Evolutionary conservation across 768 basidiomycete species (phyloP).

Genomic region (Inosperma sp.): DNA sequence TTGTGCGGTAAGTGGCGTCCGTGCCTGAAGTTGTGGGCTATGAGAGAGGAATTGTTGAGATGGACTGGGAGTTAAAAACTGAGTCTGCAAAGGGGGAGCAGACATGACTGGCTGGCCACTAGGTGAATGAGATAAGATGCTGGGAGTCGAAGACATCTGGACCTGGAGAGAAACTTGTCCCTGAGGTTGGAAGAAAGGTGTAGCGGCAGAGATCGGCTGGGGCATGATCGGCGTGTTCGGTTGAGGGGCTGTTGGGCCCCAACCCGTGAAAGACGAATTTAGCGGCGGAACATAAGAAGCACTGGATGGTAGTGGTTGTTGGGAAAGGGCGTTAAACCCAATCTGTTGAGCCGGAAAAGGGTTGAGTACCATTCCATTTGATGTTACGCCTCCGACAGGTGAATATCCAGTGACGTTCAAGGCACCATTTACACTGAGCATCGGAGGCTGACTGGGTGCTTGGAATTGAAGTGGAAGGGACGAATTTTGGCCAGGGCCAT

Average conservation of each 20-base stretch:
- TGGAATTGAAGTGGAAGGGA: constrained; percentile 51
- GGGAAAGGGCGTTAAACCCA: constrained; percentile 25
- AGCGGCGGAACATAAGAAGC: constrained; percentile 17
- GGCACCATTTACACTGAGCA: constrained; percentile 13
- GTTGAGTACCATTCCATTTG: constrained; percentile 26
- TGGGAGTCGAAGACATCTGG: constrained; percentile 25
- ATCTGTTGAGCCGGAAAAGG: constrained; percentile 25
- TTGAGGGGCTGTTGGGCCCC: constrained; percentile 9
- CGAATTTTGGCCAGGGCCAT: constrained; percentile 37
- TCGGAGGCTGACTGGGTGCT: constrained; percentile 11
- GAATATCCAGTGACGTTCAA: constrained; percentile 16
- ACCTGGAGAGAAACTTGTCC: constrained; percentile 16
- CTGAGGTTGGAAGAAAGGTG: constrained; percentile 18
- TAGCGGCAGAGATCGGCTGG: constrained; percentile 13
- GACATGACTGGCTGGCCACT: constrained; percentile 28
- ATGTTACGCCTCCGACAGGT: constrained; percentile 17
- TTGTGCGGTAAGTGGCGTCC: too few relatives aligned
- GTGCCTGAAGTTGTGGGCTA: constrained; percentile 33
- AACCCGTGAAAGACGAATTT: too few relatives aligned
- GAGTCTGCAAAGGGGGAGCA: constrained; percentile 24
- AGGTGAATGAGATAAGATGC: constrained; percentile 25
- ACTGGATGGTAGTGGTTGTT: constrained; percentile 14
- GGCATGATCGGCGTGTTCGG: constrained; percentile 9
- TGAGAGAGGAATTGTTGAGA: constrained; percentile 32
- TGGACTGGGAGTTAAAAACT: constrained; percentile 34